phyloP scores from a whole-genome alignment of 1,284 basidiomycete species.

The Leccinum griseonigrum region DNA sequence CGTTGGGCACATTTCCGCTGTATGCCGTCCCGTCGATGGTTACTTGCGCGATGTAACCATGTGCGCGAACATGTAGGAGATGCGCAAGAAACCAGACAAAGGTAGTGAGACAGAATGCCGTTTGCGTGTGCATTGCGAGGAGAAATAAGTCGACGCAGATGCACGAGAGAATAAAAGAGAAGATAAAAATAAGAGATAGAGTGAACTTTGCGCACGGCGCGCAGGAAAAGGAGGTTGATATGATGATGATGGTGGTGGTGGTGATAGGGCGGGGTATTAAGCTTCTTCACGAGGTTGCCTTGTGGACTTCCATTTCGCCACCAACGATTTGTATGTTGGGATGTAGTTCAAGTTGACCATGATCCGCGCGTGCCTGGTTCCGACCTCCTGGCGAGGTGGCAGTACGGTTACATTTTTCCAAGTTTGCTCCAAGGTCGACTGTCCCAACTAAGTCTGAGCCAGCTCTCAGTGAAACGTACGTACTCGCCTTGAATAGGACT shows the following conservation, averaged over 20 bases:
- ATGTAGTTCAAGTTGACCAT: neutral
- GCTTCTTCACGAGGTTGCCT: conserved; percentile 22
- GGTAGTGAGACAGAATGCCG: conserved; percentile 6
- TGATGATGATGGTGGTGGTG: conserved; percentile 2
- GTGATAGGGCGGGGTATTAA: conserved; percentile 17
- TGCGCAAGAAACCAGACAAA: conserved; percentile 24
- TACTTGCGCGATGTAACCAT: conserved; percentile 56
- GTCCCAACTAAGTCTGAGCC: neutral
- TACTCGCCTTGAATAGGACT: neutral
- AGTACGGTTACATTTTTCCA: neutral
- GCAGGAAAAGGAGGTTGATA: neutral
- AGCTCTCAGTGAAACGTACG: neutral
- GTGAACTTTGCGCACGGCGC: conserved; percentile 2
- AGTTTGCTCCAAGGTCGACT: neutral
- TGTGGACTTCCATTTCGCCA: conserved; percentile 10
- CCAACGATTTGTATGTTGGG: neutral
- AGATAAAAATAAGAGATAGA: neutral
- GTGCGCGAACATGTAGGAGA: conserved; percentile 44
- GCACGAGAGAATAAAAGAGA: neutral
- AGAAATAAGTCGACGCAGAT: neutral
- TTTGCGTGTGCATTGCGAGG: neutral
- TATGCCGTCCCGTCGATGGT: conserved; percentile 55
- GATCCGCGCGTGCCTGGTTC: neutral
- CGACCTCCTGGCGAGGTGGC: neutral
- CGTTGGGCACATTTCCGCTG: conserved; percentile 51